These are phyloP conservation scores for Annulohypoxylon bovei DNA, from an alignment of 495 filamentous ascomycete genomes.

Conservation along the genomic window DNA sequence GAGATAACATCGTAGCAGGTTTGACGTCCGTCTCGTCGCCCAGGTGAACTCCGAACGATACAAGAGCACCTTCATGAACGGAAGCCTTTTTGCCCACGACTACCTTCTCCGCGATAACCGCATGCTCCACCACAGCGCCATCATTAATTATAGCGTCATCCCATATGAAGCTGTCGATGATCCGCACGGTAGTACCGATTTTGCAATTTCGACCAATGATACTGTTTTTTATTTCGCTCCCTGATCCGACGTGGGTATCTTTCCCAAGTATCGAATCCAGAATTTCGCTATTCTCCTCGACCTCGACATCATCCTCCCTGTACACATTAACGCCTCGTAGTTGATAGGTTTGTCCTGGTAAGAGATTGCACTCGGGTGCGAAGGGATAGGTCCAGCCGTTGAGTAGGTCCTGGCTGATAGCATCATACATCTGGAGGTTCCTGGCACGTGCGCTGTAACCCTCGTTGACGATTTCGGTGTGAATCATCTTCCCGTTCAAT, in stretches of 20 bases:
- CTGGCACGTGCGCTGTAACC: slow-evolving; percentile 84
- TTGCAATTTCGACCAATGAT: slow-evolving; percentile 83
- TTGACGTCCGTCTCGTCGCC: slow-evolving; percentile 59
- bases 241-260: slow-evolving; percentile 77
- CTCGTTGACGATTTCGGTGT: slow-evolving; percentile 84
- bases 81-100: slow-evolving; percentile 75
- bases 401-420: slow-evolving; percentile 88
- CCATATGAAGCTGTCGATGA: slow-evolving; percentile 91
- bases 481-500: slow-evolving; percentile 93
- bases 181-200: slow-evolving; percentile 82
- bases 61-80: slow-evolving; percentile 74
- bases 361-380: slow-evolving; percentile 86
- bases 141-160: slow-evolving; percentile 81
- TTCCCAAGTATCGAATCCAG: slow-evolving; percentile 78
- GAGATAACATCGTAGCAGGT: slow-evolving; percentile 49
- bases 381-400: slow-evolving; percentile 93
- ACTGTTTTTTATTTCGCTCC: slow-evolving; percentile 72
- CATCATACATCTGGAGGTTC: slow-evolving; percentile 89
- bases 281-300: slow-evolving; percentile 59
- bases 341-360: slow-evolving; percentile 78
- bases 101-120: slow-evolving; percentile 78
- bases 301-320: slow-evolving; percentile 74
- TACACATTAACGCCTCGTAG: slow-evolving; percentile 75
- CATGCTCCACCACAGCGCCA: slow-evolving; percentile 70
- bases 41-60: slow-evolving; percentile 82